Evolutionary conservation across 257 asterid genomes (phyloP), one percentile per base, ranked within the genome.

Genomic region (Salvia rosmarinus): DNA sequence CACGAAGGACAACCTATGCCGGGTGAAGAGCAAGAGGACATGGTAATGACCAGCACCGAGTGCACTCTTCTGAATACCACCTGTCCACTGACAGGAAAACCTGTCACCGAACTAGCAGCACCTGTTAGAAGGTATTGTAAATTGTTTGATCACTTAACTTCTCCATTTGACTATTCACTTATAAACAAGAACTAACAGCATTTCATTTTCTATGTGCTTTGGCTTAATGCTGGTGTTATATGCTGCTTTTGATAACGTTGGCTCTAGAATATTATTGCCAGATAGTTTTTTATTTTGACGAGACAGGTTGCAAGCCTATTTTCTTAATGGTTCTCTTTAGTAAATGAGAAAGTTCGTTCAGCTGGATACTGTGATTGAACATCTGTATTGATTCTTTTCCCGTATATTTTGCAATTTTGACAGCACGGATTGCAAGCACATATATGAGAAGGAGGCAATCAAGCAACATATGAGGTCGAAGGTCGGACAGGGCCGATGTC

Each of bases 1-100:
- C 98, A 95, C 75, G 80, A 85, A n/a, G 96, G 98, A 43, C 88
- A 81, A 73, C 90, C 92, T 42, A 84, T 95, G 97, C 98, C 99
- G 49, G 99, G 99, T 76, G 99, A 95, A 46, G 99, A 95, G 86
- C 90, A 86, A 77, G 99, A 95, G 82, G 99, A 95, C 80, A 79
- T 95, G 65, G 83, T 95, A 69, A 87, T 95, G 91, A 89, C 97
- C 77, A 86, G 95, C 79, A 89, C 94, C 23, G 85, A 88, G 68
- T 67, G 80, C 85, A 85, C 73, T 77, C 73, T 95, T 79, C 80
- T 86, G 79, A 95, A 95, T 80, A 13, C 61, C 44, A 80, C 67
- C 1, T 95, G 99, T 74, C 99, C 99, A 1, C 28, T 95, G 61
- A 89, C 90, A 37, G 93, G 96, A 72, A 95, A 87, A 85, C 95